Evolutionary conservation across 1,139 yeast genomes (phyloP).

Genomic region (Scheffersomyces cryptocercus): DNA sequence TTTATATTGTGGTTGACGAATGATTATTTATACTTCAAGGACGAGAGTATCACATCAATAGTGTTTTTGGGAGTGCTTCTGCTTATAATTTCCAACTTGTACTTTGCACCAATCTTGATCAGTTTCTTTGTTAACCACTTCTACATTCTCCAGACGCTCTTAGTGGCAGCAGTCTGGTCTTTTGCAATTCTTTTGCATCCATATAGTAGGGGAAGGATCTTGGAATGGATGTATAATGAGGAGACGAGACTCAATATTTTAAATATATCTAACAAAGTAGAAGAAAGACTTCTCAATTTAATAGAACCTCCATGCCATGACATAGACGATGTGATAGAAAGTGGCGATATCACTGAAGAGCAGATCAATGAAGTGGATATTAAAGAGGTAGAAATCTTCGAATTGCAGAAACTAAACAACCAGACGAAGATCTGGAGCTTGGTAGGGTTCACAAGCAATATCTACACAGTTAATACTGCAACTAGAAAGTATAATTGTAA

Average conservation of each 20-base stretch:
- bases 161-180: constrained; percentile 53
- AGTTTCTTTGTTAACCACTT: constrained; percentile 25
- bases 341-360: not conserved
- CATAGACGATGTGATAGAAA: not conserved
- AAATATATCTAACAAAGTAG: constrained; percentile 48
- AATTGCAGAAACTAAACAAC: constrained; percentile 59
- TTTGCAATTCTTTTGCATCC: constrained; percentile 57
- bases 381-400: constrained; percentile 64
- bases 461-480: constrained; percentile 47
- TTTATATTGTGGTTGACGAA: constrained; percentile 47
- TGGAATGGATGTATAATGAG: constrained; percentile 54
- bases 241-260: constrained; percentile 57
- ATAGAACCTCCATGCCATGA: constrained; percentile 13
- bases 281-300: constrained; percentile 33
- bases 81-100: constrained; percentile 27
- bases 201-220: constrained; percentile 39
- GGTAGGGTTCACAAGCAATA: constrained; percentile 57
- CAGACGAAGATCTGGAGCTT: constrained; percentile 58
- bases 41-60: constrained; percentile 62
- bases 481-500: constrained; percentile 18
- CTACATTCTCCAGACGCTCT: constrained; percentile 38
- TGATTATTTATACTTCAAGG: constrained; percentile 64
- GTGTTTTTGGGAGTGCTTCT: constrained; percentile 41
- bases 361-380: constrained; percentile 2
- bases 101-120: constrained; percentile 33